Evolutionary conservation across 2,329 filamentous ascomycete genomes (phyloP).

Genomic region (Dryadomyces quercus-mongolicae): DNA sequence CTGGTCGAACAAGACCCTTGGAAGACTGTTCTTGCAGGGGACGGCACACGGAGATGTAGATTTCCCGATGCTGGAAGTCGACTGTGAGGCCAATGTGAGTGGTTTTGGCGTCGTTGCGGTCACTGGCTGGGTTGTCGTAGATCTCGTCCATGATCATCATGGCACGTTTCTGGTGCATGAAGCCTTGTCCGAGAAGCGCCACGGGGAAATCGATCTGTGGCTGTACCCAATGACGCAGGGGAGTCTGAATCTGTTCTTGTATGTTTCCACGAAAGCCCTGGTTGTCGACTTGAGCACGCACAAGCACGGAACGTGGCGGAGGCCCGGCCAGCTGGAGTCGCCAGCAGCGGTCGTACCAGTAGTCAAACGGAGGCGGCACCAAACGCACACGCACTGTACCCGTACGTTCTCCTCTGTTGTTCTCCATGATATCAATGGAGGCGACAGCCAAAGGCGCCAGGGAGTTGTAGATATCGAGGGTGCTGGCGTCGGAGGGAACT

Average conservation of each 20-base stretch:
- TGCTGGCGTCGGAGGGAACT: slow-evolving; percentile 20
- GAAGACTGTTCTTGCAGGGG: background rate
- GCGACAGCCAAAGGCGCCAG: slow-evolving; percentile 23
- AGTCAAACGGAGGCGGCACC: slow-evolving; percentile 35
- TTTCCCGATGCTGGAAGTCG: slow-evolving; percentile 3
- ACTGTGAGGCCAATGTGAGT: slow-evolving; percentile 13
- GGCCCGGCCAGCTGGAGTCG: background rate
- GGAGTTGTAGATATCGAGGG: slow-evolving; percentile 34
- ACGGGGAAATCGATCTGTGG: slow-evolving; percentile 28
- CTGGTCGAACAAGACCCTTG: no score
- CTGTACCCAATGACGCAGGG: slow-evolving; percentile 12
- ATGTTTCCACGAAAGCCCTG: slow-evolving; percentile 3
- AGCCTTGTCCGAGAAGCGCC: slow-evolving; percentile 47
- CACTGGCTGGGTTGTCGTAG: background rate
- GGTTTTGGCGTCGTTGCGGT: background rate
- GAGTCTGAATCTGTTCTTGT: slow-evolving; percentile 7
- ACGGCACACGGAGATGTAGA: slow-evolving; percentile 7
- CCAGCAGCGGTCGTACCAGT: slow-evolving; percentile 29
- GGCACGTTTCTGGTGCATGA: slow-evolving; percentile 35
- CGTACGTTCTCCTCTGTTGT: slow-evolving; percentile 23
- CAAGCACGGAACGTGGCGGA: background rate
- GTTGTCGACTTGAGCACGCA: slow-evolving; percentile 5
- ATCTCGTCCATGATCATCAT: slow-evolving; percentile 49
- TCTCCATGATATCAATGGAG: slow-evolving; percentile 43
- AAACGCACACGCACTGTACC: slow-evolving; percentile 40